These are phyloP conservation scores for Geranomyces variabilis DNA, from an alignment of 192 early-diverging fungal species.

Conservation along the genomic window DNA sequence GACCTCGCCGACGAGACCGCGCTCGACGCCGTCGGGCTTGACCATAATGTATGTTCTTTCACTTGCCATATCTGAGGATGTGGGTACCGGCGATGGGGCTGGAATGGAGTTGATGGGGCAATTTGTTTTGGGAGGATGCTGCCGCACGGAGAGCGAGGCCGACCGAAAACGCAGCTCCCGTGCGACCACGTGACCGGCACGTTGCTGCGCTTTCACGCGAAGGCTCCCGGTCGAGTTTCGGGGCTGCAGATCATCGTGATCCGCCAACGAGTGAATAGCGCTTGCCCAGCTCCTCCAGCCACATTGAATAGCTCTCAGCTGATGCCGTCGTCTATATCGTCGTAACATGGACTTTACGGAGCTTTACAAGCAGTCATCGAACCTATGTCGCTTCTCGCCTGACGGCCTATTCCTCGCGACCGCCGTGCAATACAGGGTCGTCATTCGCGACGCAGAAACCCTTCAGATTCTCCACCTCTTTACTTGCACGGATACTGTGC, in stretches of 20 bases:
- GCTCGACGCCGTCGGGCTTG: conserved; percentile 51
- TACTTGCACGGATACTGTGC: conserved; percentile 51
- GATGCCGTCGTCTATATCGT: too few relatives aligned
- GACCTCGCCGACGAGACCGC: conserved; percentile 90
- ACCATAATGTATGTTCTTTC: conserved; percentile 48
- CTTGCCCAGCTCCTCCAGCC: too few relatives aligned
- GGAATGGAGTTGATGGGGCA: too few relatives aligned
- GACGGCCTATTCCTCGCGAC: conserved; percentile 70
- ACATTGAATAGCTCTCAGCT: too few relatives aligned
- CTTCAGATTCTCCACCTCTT: conserved; percentile 67
- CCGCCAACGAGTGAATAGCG: too few relatives aligned
- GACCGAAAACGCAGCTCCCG: too few relatives aligned
- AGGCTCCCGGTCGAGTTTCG: too few relatives aligned
- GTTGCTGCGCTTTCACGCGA: too few relatives aligned
- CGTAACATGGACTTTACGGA: conserved; percentile 70
- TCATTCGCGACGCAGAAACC: conserved; percentile 69
- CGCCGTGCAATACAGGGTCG: conserved; percentile 62
- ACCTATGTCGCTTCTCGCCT: conserved; percentile 65
- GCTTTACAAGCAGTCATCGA: conserved; percentile 65
- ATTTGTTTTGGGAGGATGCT: background rate
- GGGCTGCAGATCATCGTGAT: too few relatives aligned
- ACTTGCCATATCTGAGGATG: conserved; percentile 7
- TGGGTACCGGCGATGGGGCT: too few relatives aligned
- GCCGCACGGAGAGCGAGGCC: too few relatives aligned
- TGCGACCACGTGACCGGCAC: too few relatives aligned